Evolutionary conservation across 441 rosid genomes (phyloP).

Genomic region (Populus hybrid): DNA sequence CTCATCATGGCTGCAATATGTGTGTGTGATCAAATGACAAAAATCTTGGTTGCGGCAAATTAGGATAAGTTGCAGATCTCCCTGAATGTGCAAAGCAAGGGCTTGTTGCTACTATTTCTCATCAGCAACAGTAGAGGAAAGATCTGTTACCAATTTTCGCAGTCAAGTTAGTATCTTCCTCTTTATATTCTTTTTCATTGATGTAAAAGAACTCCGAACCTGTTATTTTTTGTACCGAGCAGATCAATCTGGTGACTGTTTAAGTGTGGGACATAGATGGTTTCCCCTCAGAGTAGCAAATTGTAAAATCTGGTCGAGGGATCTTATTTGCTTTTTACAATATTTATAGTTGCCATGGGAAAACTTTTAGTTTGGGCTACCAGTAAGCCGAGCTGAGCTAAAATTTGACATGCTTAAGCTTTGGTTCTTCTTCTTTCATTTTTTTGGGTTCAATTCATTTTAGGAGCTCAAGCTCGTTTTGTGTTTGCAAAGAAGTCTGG

Average conservation of each 20-base stretch:
- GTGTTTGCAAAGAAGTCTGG: background rate
- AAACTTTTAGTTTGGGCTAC: background rate
- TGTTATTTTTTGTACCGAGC: background rate
- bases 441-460: background rate
- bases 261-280: background rate
- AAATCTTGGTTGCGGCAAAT: background rate
- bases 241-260: background rate
- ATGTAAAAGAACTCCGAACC: background rate
- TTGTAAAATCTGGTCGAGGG: background rate
- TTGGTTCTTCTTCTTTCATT: background rate
- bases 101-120: background rate
- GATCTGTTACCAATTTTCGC: too few relatives aligned
- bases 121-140: too few relatives aligned
- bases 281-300: background rate
- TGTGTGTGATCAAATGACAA: background rate
- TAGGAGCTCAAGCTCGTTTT: background rate
- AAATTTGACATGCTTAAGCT: background rate
- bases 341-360: background rate
- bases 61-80: background rate
- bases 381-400: background rate
- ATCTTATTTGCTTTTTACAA: background rate
- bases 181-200: background rate
- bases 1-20: background rate
- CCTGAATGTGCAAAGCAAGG: background rate
- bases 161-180: background rate